Conservation (phyloP, 768 basidiomycete species). For the Clitopilus passeckerianus region DNA sequence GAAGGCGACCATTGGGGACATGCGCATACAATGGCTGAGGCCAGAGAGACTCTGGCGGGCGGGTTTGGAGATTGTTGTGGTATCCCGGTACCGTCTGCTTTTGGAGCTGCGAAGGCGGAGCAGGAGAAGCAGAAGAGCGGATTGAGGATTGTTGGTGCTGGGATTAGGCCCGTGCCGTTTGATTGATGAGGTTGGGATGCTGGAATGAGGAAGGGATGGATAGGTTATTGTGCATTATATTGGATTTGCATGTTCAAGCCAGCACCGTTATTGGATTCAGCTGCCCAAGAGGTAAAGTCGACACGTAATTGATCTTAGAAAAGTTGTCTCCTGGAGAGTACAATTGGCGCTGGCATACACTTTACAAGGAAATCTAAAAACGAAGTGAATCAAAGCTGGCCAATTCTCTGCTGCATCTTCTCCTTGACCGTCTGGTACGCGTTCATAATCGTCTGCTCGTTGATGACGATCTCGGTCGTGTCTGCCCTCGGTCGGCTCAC, state of each 20-base stretch:
- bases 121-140: conserved; percentile 34
- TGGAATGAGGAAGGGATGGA: background rate
- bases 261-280: too few relatives aligned
- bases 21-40: conserved; percentile 37
- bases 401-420: conserved; percentile 78
- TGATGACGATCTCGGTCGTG: conserved; percentile 94
- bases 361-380: background rate
- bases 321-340: background rate
- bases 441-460: conserved; percentile 93
- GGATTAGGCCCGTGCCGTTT: conserved; percentile 76
- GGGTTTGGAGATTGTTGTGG: conserved; percentile 93
- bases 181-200: conserved; percentile 34
- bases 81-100: conserved; percentile 78
- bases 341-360: background rate
- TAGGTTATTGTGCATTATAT: background rate
- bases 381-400: conserved; percentile 47
- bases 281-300: too few relatives aligned
- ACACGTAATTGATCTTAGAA: too few relatives aligned
- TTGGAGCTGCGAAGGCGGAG: conserved; percentile 66
- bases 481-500: conserved; percentile 92
- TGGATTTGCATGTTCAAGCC: too few relatives aligned
- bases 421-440: conserved; percentile 90
- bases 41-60: conserved; percentile 43
- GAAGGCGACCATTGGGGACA: conserved; percentile 47
- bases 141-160: conserved; percentile 46